phyloP scores from a whole-genome alignment of 768 basidiomycete species.

The Guyanaporus albipodus region DNA sequence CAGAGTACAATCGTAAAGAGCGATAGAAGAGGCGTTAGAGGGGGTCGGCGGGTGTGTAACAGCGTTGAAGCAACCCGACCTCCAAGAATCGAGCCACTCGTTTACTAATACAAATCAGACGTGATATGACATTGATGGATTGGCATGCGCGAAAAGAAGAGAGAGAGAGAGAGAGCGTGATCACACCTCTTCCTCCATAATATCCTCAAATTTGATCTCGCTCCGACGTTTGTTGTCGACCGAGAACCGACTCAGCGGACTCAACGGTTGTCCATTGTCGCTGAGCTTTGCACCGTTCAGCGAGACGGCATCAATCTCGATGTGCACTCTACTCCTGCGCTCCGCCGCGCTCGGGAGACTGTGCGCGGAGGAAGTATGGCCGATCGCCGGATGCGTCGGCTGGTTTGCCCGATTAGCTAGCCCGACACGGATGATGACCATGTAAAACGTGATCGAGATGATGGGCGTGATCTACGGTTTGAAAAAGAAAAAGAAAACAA shows the following conservation, averaged over 20 bases:
- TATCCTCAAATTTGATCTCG: background rate
- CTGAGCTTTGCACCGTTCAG: no score
- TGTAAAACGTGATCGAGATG: slow-evolving; percentile 41
- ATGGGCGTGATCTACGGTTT: slow-evolving; percentile 39
- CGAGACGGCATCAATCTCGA: slow-evolving; percentile 6
- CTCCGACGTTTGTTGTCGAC: background rate
- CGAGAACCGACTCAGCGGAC: background rate
- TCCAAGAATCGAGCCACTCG: no score
- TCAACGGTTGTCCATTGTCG: no score
- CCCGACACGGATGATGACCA: slow-evolving; percentile 40
- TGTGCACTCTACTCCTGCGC: background rate
- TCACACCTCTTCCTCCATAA: background rate
- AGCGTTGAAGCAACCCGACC: no score
- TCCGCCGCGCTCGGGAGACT: background rate
- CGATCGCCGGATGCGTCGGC: background rate
- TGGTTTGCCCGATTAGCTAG: slow-evolving; percentile 3
- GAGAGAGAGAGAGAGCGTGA: background rate
- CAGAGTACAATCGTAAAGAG: no score
- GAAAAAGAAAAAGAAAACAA: no score
- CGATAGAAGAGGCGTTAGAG: no score
- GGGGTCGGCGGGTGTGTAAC: no score
- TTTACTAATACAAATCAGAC: no score
- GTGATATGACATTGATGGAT: no score
- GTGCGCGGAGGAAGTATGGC: background rate
- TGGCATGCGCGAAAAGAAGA: no score